phyloP scores from a whole-genome alignment of 352 stramenopile genomes.

The Thalassiosira allenii region DNA sequence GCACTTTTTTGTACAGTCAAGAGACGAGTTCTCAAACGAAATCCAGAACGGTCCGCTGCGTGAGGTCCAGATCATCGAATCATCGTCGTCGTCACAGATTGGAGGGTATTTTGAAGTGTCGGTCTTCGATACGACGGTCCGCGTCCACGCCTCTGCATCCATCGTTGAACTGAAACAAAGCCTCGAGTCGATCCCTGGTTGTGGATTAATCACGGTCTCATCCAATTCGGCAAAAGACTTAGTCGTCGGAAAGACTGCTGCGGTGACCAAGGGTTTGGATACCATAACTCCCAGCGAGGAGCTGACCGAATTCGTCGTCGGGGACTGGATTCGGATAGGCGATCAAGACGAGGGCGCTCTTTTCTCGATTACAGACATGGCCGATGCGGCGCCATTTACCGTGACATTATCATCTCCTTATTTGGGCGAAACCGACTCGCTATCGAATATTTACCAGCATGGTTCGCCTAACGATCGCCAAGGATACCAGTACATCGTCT shows the following conservation, averaged over 20 bases:
- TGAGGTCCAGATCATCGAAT: constrained; percentile 94
- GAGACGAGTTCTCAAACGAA: constrained; percentile 91
- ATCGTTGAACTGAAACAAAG: constrained; percentile 85
- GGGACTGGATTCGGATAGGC: constrained; percentile 93
- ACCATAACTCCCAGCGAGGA: constrained; percentile 82
- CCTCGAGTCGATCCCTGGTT: constrained; percentile 87
- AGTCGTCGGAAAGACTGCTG: constrained; percentile 80
- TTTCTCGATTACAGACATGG: constrained; percentile 88
- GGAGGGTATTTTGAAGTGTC: constrained; percentile 85
- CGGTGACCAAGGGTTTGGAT: constrained; percentile 88
- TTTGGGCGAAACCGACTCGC: constrained; percentile 73
- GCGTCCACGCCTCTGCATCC: constrained; percentile 85
- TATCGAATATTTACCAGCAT: constrained; percentile 90
- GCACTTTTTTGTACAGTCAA: constrained; percentile 92
- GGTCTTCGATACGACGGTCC: constrained; percentile 82
- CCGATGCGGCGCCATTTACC: constrained; percentile 62
- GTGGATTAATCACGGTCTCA: constrained; percentile 89
- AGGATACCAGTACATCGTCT: constrained; percentile 89
- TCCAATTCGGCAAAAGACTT: constrained; percentile 90
- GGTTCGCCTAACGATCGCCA: constrained; percentile 51
- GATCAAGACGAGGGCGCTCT: constrained; percentile 86
- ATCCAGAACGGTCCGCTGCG: constrained; percentile 87
- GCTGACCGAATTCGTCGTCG: constrained; percentile 83
- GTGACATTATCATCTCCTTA: constrained; percentile 92
- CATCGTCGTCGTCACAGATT: constrained; percentile 71